Base-by-base conservation (phyloP, 108 stramenopile species). In the Skeletonema potamos region DNA sequence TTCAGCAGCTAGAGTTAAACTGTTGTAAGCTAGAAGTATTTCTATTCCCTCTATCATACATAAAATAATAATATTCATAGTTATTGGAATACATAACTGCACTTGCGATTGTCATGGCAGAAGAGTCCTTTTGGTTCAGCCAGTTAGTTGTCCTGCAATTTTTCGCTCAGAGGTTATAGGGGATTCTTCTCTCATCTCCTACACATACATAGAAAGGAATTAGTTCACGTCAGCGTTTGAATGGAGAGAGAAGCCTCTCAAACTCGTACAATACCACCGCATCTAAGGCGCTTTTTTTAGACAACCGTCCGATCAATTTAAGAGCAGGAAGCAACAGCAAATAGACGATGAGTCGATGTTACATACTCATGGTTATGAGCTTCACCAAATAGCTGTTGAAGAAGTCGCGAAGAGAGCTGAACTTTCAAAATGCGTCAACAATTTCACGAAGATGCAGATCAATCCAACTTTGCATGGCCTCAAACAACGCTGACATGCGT, bases 1-100 rank as follows among this genome's bases (percentile, higher is more conserved):
- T 93, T 93, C 73, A 55, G 68, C 24, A 56, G n/a, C 18, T 43
- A 1, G 48, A 55, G 36, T 59, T 18, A n/a, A n/a, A n/a, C n/a
- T n/a, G n/a, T n/a, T n/a, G n/a, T n/a, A n/a, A n/a, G n/a, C n/a
- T n/a, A n/a, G n/a, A n/a, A n/a, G n/a, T n/a, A n/a, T n/a, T n/a
- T n/a, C n/a, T n/a, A n/a, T n/a, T n/a, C n/a, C n/a, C n/a, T n/a
- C n/a, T n/a, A n/a, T n/a, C n/a, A n/a, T n/a, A n/a, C n/a, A n/a
- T n/a, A n/a, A n/a, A n/a, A n/a, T n/a, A n/a, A n/a, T n/a, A n/a
- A n/a, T n/a, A n/a, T n/a, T n/a, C n/a, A n/a, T n/a, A n/a, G n/a
- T n/a, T n/a, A n/a, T n/a, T n/a, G n/a, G n/a, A n/a, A n/a, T n/a
- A n/a, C n/a, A n/a, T n/a, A n/a, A n/a, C n/a, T n/a, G n/a, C n/a